Evolutionary conservation across 2,329 filamentous ascomycete species (phyloP), one percentile per base, ranked within the genome.

Genomic region (Fusarium beomiforme): DNA sequence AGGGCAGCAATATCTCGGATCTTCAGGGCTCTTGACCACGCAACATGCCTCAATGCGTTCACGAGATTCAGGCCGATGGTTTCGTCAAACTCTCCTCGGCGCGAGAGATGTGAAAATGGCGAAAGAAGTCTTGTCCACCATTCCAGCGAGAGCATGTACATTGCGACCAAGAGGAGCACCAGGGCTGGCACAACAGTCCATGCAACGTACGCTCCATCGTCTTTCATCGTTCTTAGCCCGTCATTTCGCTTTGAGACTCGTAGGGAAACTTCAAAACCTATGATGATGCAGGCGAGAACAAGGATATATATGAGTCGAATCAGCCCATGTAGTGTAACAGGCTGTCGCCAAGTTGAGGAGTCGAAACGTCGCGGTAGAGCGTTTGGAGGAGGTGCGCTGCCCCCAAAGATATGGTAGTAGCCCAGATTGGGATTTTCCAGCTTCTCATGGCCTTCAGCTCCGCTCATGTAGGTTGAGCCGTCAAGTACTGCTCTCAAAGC

Each of bases 361-460:
- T 67, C 77, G 70, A 64, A 68, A 5, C 66, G 65, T 33, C 59
- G 61, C 24, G 51, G 51, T 11, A 59, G 33, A 13, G 58, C 55
- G 17, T 69, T 71, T 16, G 50, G 39, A 8, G 68, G 54, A 16
- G 74, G 75, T 14, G 71, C 62, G 29, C 64, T 77, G 23, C 76
- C 74, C 13, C 75, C 76, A 37, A 72, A 76, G 24, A 77, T 70
- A 24, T 77, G 76, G 51, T 77, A 77, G 43, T 71, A 76, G 2
- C 75, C 75, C 39, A 66, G 13, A 17, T 66, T 75, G 3, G 71
- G 58, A 9, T 70, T 67, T 13, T 73, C 73, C 6, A 76, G 60
- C 39, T 78, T 77, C 51, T 81, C 79, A 39, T 82, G 79, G 0
- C 80, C 73, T 51, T 82, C 80, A 10, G 82, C 77, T 14, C 80